Evolutionary conservation across 2,329 filamentous ascomycete genomes (phyloP), one percentile per base, ranked within the genome.

Genomic region (Pseudogymnoascus pannorum): DNA sequence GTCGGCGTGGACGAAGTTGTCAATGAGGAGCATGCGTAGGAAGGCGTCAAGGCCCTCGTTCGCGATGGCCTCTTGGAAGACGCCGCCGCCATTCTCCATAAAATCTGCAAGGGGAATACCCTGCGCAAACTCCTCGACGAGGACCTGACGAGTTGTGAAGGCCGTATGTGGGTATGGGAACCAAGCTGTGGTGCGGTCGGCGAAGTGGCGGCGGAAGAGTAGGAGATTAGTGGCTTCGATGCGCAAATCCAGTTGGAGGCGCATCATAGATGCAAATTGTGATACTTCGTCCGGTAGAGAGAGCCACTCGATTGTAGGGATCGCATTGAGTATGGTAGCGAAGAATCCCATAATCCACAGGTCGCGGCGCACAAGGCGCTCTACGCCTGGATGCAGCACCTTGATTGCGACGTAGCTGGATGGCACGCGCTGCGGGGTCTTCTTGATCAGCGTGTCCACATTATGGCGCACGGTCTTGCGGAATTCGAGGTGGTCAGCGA

Each of bases 231-330:
- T 88, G 1, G 92, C 88, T 74, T 99, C 94, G 64, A 97, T 97
- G 59, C 94, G 88, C 35, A 99, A 81, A 74, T 99, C 94, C 2
- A 99, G 80, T 72, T 99, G 94, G n/a, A 97, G 79, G 69, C 88
- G 88, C 94, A 99, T 99, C 94, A 99, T 99, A 72, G 95, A 89
- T 22, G 92, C 93, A 71, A 99, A 99, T 70, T 97, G 92, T 12
- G 81, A 76, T 2, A 97, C 94, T 73, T 99, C 94, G 67, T 97
- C 93, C 0, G 94, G 94, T 7, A 99, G 84, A 0, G 93, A 97
- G 5, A 99, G 81, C 94, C 94, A 99, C 74, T 97, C 91, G 71
- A 99, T 94, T 0, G 92, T 96, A 0, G 94, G 94, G 31, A 99
- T 88, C 1, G 83, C 77, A 74, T 97, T 96, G 67, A 99, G 86